Percentiles rank a stretch among this genome's conserved stretches.
Conservation (phyloP, 768 basidiomycete species). For the Tricholoma saponaceum region DNA sequence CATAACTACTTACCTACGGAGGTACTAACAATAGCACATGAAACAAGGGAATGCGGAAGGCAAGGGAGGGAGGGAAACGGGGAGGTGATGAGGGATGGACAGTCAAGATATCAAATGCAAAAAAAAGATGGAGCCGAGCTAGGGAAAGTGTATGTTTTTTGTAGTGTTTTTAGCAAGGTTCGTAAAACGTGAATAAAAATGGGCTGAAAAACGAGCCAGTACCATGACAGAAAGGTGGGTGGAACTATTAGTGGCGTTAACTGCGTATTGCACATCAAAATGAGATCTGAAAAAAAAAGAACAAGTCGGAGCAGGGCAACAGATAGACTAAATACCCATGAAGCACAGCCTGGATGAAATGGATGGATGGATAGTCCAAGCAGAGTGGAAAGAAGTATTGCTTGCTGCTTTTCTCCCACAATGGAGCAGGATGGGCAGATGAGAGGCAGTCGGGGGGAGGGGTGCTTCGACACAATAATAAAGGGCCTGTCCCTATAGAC, state of each 20-base stretch:
- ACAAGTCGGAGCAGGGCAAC: slow-evolving; percentile 8
- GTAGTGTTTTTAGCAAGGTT: slow-evolving; percentile 31
- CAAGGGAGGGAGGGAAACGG: slow-evolving; percentile 17
- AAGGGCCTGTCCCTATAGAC: slow-evolving; percentile 40
- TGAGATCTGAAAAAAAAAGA: slow-evolving; percentile 9
- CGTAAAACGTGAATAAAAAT: slow-evolving; percentile 18
- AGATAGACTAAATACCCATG: slow-evolving; percentile 9
- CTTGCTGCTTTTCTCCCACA: neutral
- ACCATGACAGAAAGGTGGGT: slow-evolving; percentile 24
- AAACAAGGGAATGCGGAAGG: slow-evolving; percentile 3
- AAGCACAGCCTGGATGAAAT: slow-evolving; percentile 19
- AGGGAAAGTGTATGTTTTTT: slow-evolving; percentile 46
- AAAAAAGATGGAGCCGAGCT: slow-evolving; percentile 32
- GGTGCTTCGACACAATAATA: slow-evolving; percentile 20
- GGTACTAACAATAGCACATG: slow-evolving; percentile 16
- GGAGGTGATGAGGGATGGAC: slow-evolving; percentile 15
- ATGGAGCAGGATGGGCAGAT: neutral
- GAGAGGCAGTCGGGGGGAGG: slow-evolving; percentile 10
- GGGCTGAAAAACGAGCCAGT: slow-evolving; percentile 31
- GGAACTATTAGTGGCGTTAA: slow-evolving; percentile 15
- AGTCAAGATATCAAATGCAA: slow-evolving; percentile 17
- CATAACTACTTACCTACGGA: slow-evolving; percentile 47
- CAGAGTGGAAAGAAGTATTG: slow-evolving; percentile 13
- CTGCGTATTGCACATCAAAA: slow-evolving; percentile 14
- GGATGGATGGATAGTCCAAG: slow-evolving; percentile 11